Evolutionary conservation across 2,329 filamentous ascomycete genomes (phyloP), one percentile per base, ranked within the genome.

Genomic region (Mollisiaceae sp.): DNA sequence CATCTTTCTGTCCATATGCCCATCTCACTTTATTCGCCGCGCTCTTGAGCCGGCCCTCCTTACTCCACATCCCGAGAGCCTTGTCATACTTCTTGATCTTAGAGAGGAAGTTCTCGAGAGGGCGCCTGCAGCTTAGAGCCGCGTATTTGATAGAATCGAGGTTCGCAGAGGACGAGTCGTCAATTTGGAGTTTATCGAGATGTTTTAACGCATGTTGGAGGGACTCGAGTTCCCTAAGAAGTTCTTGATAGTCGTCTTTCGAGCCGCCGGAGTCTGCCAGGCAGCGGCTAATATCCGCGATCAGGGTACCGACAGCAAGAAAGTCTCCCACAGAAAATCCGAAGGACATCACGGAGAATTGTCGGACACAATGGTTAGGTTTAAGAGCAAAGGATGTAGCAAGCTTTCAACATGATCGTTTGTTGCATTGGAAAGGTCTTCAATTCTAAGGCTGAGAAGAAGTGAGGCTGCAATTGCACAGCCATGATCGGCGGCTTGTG

Each of bases 261-360:
- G 67, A 59, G n/a, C 65, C 65, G 24, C 67, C 59, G 8, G 54
- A 32, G 36, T 66, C 59, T 15, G 14, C 15, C 1, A 69, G 59
- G 9, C 41, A 43, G 38, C 8, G 57, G 52, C 18, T 43, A 27
- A 69, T 65, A 22, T 64, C 57, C 32, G 39, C n/a, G 39, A 67
- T 62, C 0, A 69, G 52, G 15, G 18, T 32, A 12, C 56, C 65
- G 3, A 62, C 65, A 0, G 72, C 68, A 18, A 76, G 47, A 43
- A 75, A 74, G 52, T 77, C 76, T 15, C 73, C 74, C 18, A 75
- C 66, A 14, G 74, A 64, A 57, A 75, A 75, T 15, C 74, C 75
- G 59, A 78, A 77, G 45, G 75, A 77, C 76, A 76, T 77, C n/a
- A n/a, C n/a, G n/a, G n/a, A n/a, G n/a, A n/a, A n/a, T n/a, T n/a